Conservation (phyloP, 495 filamentous ascomycete species). For the Chaetomium cochliodes region DNA sequence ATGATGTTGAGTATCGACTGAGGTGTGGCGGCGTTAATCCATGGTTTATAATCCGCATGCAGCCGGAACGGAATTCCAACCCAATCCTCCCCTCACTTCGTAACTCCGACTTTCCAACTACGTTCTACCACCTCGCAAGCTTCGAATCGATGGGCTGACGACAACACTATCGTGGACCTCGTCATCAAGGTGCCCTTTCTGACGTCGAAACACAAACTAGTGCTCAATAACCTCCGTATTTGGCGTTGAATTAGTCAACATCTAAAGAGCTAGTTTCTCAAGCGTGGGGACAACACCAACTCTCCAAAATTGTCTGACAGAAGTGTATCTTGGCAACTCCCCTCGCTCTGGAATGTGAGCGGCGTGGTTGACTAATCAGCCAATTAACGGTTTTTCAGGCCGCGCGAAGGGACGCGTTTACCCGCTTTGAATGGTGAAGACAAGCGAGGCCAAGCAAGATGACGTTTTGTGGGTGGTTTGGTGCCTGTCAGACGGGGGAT, state of each 20-base stretch:
- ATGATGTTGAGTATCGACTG: no score
- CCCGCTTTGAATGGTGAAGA: background rate
- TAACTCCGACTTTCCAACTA: background rate
- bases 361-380: background rate
- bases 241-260: background rate
- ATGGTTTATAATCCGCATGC: background rate
- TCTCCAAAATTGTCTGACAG: background rate
- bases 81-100: background rate
- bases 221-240: background rate
- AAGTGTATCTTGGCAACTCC: background rate
- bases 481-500: background rate
- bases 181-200: background rate
- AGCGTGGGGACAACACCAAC: no score
- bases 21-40: background rate
- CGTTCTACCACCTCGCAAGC: no score
- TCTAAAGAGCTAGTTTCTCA: no score
- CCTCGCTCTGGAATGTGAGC: background rate
- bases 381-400: background rate
- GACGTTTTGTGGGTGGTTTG: background rate
- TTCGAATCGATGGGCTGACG: background rate
- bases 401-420: background rate
- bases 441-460: background rate
- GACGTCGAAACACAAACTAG: background rate
- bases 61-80: background rate
- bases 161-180: background rate